phyloP scores from a whole-genome alignment of 257 asterid genomes.

The Solanum okadae region DNA sequence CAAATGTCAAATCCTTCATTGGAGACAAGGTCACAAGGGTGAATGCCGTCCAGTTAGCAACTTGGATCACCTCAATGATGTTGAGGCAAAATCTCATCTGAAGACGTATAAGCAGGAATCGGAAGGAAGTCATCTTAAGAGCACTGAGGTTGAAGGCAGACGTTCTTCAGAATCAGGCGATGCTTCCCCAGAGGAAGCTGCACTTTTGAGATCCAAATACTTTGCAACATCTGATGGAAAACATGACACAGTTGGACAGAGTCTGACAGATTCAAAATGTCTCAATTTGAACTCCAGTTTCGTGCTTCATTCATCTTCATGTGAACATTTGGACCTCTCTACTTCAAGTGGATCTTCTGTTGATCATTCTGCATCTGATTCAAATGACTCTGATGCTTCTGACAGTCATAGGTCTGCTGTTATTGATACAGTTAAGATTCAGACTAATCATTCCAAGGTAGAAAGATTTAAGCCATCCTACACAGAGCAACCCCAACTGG shows the following conservation, averaged over 20 bases:
- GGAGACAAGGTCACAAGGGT: slow-evolving; percentile 87
- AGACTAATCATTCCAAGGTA: slow-evolving; percentile 1
- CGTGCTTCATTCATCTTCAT: slow-evolving; percentile 8
- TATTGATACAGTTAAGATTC: not conserved
- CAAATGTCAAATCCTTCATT: slow-evolving; percentile 68
- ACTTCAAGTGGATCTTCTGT: slow-evolving; percentile 11
- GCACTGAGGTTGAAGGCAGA: slow-evolving; percentile 17
- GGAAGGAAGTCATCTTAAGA: slow-evolving; percentile 11
- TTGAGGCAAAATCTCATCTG: slow-evolving; percentile 9
- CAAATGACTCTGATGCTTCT: slow-evolving; percentile 16
- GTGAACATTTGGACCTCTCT: slow-evolving; percentile 19
- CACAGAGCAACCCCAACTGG: slow-evolving; percentile 13
- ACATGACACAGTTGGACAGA: slow-evolving; percentile 8
- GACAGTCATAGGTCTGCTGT: slow-evolving; percentile 4
- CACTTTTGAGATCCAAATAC: slow-evolving; percentile 16
- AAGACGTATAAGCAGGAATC: slow-evolving; percentile 25
- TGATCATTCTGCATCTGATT: slow-evolving; percentile 13
- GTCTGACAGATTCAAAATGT: not conserved
- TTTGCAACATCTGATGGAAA: slow-evolving; percentile 8
- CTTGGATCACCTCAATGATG: slow-evolving; percentile 15
- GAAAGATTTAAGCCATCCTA: slow-evolving; percentile 16
- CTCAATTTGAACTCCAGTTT: slow-evolving; percentile 6
- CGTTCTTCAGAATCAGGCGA: slow-evolving; percentile 18
- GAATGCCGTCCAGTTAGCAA: slow-evolving; percentile 46
- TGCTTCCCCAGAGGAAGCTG: slow-evolving; percentile 7